Evolutionary conservation across 805 yeast genomes (phyloP), one percentile per base, ranked within the genome.

Genomic region (Cyberlindnera misumaiensis): DNA sequence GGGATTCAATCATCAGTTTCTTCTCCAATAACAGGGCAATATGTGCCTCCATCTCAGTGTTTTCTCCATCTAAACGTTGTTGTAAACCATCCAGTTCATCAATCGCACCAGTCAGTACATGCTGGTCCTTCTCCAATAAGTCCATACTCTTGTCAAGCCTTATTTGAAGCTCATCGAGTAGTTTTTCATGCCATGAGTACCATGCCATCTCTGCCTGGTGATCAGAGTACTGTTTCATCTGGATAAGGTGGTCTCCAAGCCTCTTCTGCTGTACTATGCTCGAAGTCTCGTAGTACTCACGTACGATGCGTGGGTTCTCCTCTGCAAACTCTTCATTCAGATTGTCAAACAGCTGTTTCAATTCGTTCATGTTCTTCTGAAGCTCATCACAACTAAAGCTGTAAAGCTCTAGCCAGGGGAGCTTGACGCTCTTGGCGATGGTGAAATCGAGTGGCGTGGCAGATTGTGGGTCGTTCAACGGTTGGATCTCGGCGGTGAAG

Each of bases 371-470:
- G 30, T 52, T 51, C 30, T 49, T 52, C 28, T 51, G 56, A 11
- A 55, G 24, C 31, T 53, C 58, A 17, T 41, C 46, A 43, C 59
- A 55, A 33, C 59, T 52, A 35, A 55, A 55, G 18, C 44, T 46
- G 29, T 46, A 49, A 1, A 55, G 42, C 17, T 53, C 59, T 6
- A 55, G 26, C 56, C 56, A 52, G 5, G 59, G 59, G 3, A 52
- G 13, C 17, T 48, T 48, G 2, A 52, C 39, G 20, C 40, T 41
- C 18, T 40, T 49, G 3, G 58, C 54, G 15, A 49, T 41, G 8
- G 45, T 41, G 32, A 38, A 55, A 20, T 53, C 56, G 18, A 46
- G 22, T 5, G 38, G 34, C 4, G 32, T 15, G 3, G 43, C 32
- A 0, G 28, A 11, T 3, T 42, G 31, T 4, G 32, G 17, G 3